phyloP scores from a whole-genome alignment of 345 rosid species.

The Kandelia obovata region DNA sequence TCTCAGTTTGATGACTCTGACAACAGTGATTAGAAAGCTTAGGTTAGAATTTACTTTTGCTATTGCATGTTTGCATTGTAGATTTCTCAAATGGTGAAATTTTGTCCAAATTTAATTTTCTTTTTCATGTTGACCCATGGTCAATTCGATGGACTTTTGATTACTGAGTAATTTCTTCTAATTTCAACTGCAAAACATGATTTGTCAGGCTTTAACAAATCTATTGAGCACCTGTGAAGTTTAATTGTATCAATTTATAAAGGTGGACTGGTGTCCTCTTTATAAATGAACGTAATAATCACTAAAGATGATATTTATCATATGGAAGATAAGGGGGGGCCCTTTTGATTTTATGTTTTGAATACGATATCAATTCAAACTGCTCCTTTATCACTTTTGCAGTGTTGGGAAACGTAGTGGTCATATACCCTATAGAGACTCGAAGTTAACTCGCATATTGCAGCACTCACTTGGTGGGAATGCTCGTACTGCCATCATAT shows the following conservation, averaged over 20 bases:
- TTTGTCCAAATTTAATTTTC: not conserved
- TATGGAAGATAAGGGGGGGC: too few species aligned
- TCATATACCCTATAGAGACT: slow-evolving; percentile 93
- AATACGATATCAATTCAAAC: not conserved
- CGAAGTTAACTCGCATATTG: slow-evolving; percentile 94
- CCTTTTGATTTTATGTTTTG: not conserved
- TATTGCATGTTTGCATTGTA: slow-evolving; percentile 1
- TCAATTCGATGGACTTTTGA: not conserved
- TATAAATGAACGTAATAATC: too few species aligned
- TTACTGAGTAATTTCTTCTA: not conserved
- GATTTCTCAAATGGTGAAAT: not conserved
- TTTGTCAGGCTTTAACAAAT: too few species aligned
- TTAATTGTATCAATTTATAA: too few species aligned
- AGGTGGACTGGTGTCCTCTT: too few species aligned
- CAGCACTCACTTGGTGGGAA: slow-evolving; percentile 99
- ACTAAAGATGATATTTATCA: too few species aligned
- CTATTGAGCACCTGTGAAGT: too few species aligned
- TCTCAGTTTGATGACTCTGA: slow-evolving; percentile 97
- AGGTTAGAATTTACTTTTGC: slow-evolving; percentile 44
- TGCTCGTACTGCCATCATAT: slow-evolving; percentile 97
- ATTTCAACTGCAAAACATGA: too few species aligned
- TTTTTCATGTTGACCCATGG: not conserved
- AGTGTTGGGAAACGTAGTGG: slow-evolving; percentile 97
- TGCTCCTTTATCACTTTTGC: slow-evolving; percentile 1
- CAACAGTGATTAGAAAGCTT: slow-evolving; percentile 94